These are phyloP conservation scores for Trametes coccinea DNA, from an alignment of 768 basidiomycete species.

Conservation along the genomic window DNA sequence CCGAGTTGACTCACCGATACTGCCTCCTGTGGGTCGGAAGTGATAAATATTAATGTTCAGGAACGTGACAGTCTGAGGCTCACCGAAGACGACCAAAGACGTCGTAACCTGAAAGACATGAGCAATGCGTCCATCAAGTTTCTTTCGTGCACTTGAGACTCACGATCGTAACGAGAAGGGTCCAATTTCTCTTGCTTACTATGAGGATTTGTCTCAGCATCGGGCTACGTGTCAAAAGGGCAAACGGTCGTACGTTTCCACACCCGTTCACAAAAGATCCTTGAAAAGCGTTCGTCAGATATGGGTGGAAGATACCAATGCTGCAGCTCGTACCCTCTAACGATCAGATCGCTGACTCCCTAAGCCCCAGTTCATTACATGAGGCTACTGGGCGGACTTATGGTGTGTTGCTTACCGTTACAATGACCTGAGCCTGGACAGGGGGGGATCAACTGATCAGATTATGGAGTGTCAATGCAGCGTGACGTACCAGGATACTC, in stretches of 20 bases:
- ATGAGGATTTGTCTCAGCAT: no score
- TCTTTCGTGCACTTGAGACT: conserved; percentile 1
- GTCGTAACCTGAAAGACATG: conserved; percentile 8
- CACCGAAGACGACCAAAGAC: conserved; percentile 18
- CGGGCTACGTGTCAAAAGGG: no score
- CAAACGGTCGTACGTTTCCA: conserved; percentile 23
- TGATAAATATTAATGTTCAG: neutral
- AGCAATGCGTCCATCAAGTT: neutral
- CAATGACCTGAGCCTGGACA: conserved; percentile 14
- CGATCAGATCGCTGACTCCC: conserved; percentile 29
- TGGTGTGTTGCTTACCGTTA: conserved; percentile 15
- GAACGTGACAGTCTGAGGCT: neutral
- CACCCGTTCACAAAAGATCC: conserved; percentile 29
- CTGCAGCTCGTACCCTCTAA: conserved; percentile 23
- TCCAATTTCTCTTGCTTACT: conserved; percentile 27
- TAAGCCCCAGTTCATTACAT: neutral
- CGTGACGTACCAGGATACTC: conserved; percentile 25
- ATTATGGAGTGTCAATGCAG: no score
- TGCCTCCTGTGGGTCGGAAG: conserved; percentile 1
- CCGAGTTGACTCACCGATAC: conserved; percentile 5
- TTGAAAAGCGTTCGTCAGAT: neutral
- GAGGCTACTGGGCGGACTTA: neutral
- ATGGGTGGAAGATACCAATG: neutral
- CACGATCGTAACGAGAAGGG: conserved; percentile 24
- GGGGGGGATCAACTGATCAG: neutral